phyloP scores from a whole-genome alignment of 306 rosid species.

The Arachis hypogaea region DNA sequence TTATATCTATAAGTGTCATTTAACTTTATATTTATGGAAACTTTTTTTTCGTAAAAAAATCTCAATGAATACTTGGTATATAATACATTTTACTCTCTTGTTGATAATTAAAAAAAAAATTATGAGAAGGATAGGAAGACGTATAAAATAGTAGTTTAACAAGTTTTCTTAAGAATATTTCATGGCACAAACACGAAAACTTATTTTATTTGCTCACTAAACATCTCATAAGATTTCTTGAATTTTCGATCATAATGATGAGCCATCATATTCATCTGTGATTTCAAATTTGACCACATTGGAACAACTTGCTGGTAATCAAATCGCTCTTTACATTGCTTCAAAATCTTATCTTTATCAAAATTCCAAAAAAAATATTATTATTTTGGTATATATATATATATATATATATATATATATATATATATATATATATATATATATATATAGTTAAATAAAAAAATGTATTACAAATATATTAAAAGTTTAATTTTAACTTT shows the following conservation, averaged over 20 bases:
- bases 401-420: constrained; percentile 18
- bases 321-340: constrained; percentile 33
- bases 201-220: background rate
- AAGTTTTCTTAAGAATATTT: background rate
- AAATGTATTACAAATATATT: constrained; percentile 3
- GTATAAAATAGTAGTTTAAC: constrained; percentile 31
- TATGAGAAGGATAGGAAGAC: too few species aligned
- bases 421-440: constrained; percentile 15
- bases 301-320: constrained; percentile 5
- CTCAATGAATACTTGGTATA: too few species aligned
- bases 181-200: too few species aligned
- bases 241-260: constrained; percentile 34
- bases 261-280: constrained; percentile 15
- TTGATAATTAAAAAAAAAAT: too few species aligned
- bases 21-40: too few species aligned
- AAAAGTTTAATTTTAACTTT: too few species aligned
- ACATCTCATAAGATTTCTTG: constrained; percentile 28
- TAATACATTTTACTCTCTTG: too few species aligned
- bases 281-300: constrained; percentile 36
- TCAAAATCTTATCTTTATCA: constrained; percentile 36
- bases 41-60: too few species aligned
- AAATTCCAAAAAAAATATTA: constrained; percentile 22
- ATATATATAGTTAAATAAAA: background rate
- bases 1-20: too few species aligned
- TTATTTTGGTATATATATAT: constrained; percentile 25